A percentile compares a stretch with the other conserved stretches of the same genome.
Evolutionary conservation across 805 yeast genomes (phyloP).

Genomic region (Sporopachydermia lactativora): DNA sequence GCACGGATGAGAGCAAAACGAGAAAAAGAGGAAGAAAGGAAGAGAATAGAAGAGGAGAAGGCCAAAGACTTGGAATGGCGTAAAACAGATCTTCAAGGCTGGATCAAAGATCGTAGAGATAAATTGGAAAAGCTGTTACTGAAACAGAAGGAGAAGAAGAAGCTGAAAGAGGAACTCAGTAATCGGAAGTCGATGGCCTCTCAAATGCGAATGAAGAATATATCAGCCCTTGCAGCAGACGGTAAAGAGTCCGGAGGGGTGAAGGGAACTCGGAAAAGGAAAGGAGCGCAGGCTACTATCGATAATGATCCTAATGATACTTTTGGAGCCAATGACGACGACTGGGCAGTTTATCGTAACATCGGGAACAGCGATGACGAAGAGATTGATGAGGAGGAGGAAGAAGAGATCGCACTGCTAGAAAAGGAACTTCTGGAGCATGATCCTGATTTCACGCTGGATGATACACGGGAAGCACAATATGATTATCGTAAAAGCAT

Average conservation of each 20-base stretch:
- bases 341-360: slow-evolving; percentile 85
- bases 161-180: slow-evolving; percentile 61
- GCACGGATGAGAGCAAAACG: slow-evolving; percentile 74
- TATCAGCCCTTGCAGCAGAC: slow-evolving; percentile 76
- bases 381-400: slow-evolving; percentile 68
- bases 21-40: slow-evolving; percentile 56
- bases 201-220: slow-evolving; percentile 81
- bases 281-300: slow-evolving; percentile 7
- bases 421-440: slow-evolving; percentile 66
- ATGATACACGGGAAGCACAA: slow-evolving; percentile 69
- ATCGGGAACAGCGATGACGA: slow-evolving; percentile 64
- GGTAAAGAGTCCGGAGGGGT: slow-evolving; percentile 14
- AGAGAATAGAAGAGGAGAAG: slow-evolving; percentile 44
- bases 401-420: slow-evolving; percentile 25
- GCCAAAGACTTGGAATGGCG: slow-evolving; percentile 69
- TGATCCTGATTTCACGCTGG: slow-evolving; percentile 78
- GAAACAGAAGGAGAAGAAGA: slow-evolving; percentile 48
- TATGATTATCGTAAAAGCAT: slow-evolving; percentile 76
- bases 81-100: slow-evolving; percentile 50
- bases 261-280: slow-evolving; percentile 5
- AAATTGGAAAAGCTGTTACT: slow-evolving; percentile 47
- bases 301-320: slow-evolving; percentile 90
- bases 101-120: slow-evolving; percentile 63
- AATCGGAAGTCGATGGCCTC: slow-evolving; percentile 88
- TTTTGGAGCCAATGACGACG: slow-evolving; percentile 91